phyloP scores from a whole-genome alignment of 441 rosid genomes.

The Erodium texanum region DNA sequence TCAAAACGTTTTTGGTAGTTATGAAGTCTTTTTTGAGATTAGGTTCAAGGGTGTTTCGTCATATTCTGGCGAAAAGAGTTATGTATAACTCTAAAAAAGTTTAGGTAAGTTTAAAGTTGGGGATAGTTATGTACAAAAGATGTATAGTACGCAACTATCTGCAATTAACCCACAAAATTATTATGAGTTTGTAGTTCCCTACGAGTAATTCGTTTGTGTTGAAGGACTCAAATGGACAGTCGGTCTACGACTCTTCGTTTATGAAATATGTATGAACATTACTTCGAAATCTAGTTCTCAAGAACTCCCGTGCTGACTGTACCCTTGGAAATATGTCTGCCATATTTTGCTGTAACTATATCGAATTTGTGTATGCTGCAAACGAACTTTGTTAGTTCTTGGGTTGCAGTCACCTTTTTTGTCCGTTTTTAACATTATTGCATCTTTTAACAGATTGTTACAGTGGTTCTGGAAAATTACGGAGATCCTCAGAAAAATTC shows the following conservation, averaged over 20 bases:
- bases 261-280: background rate
- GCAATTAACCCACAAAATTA: no score
- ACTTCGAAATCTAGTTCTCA: background rate
- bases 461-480: slow-evolving; percentile 82
- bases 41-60: no score
- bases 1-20: no score
- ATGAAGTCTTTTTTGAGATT: no score
- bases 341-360: slow-evolving; percentile 2
- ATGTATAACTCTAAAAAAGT: no score
- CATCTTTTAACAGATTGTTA: slow-evolving; percentile 53
- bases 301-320: background rate
- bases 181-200: no score
- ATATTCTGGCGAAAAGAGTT: no score
- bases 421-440: slow-evolving; percentile 11
- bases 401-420: background rate
- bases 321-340: background rate
- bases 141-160: no score
- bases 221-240: background rate
- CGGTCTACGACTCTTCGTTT: background rate
- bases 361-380: background rate
- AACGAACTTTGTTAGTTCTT: background rate
- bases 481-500: slow-evolving; percentile 29
- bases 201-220: no score
- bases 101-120: no score
- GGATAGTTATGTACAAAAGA: no score